Evolutionary conservation across 257 asterid species (phyloP), one percentile per base, ranked within the genome.

Genomic region (Solanum dulcamara): DNA sequence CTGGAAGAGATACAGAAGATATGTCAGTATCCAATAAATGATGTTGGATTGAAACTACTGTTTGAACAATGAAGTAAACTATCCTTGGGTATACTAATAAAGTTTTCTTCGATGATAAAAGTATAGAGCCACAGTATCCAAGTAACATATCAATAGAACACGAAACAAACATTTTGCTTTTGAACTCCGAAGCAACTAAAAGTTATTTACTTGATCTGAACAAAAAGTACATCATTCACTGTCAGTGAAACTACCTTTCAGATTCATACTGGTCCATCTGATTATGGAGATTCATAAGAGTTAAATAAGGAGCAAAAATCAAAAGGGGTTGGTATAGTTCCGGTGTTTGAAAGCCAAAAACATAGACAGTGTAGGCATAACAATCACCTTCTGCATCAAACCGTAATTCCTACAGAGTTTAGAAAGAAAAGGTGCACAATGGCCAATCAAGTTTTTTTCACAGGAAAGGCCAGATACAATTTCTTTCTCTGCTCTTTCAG

Each of bases 401-500:
- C 92, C 89, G 81, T 95, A 93, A 90, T 96, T 96, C 85, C 98
- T 90, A 83, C 99, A 96, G 32, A 96, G 89, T 86, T 92, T 95
- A 30, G 98, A 91, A 87, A 95, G 71, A 85, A 95, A 94, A 13
- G 93, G 92, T 9, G 94, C 93, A 72, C 97, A 92, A 85, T 90
- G 88, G 86, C 98, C 99, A 85, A 95, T 96, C 93, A 96, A 90
- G 92, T 92, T 92, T 89, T 92, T 94, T 44, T 74, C 94, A 77
- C 89, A 53, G 80, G 88, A 84, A 75, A 94, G 89, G 81, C 94
- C 92, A 77, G 94, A 94, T 85, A 95, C 89, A 85, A 96, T 95
- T 93, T 96, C 98, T 89, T 95, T 95, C 89, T 96, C 98, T 40
- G 98, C 94, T 81, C 91, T 91, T 91, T 95, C 97, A 7, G 95